Evolutionary conservation across 345 rosid genomes (phyloP).

Genomic region (Sisymbrium irio): DNA sequence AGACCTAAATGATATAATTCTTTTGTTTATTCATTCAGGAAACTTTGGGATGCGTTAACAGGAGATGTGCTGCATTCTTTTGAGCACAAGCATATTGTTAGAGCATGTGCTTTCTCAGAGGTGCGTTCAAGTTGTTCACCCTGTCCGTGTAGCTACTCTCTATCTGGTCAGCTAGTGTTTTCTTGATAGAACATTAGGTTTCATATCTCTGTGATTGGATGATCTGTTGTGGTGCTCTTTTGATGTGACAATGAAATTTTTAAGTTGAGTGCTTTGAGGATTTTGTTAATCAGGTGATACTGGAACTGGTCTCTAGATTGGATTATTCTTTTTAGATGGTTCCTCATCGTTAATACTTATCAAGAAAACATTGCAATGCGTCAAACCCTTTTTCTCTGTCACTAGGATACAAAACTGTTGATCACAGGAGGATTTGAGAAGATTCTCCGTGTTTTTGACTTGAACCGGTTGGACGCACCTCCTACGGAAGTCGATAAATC

Average conservation of each 20-base stretch:
- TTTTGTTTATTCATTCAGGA: slow-evolving; percentile 39
- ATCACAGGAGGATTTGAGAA: slow-evolving; percentile 39
- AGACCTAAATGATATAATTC: background rate
- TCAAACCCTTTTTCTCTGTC: background rate
- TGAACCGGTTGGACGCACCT: slow-evolving; percentile 40
- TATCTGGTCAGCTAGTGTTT: background rate
- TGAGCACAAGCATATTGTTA: slow-evolving; percentile 90
- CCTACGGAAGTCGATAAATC: slow-evolving; percentile 39
- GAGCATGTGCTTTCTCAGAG: slow-evolving; percentile 89
- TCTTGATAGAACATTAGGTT: background rate
- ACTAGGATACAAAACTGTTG: slow-evolving; percentile 66
- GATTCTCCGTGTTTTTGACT: slow-evolving; percentile 30
- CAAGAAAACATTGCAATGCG: background rate
- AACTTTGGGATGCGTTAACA: slow-evolving; percentile 89
- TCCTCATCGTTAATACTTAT: background rate
- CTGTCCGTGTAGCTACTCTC: background rate
- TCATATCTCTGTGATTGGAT: background rate
- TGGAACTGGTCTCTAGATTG: too few relatives aligned
- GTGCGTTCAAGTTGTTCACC: slow-evolving; percentile 29
- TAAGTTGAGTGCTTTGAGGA: too few relatives aligned
- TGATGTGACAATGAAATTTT: background rate
- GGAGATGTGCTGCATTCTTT: slow-evolving; percentile 86
- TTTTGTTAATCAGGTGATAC: background rate
- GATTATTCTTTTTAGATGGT: background rate
- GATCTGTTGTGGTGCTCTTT: background rate